Evolutionary conservation across 2,329 filamentous ascomycete genomes (phyloP), one percentile per base, ranked within the genome.

Genomic region (Neonectria sp.): DNA sequence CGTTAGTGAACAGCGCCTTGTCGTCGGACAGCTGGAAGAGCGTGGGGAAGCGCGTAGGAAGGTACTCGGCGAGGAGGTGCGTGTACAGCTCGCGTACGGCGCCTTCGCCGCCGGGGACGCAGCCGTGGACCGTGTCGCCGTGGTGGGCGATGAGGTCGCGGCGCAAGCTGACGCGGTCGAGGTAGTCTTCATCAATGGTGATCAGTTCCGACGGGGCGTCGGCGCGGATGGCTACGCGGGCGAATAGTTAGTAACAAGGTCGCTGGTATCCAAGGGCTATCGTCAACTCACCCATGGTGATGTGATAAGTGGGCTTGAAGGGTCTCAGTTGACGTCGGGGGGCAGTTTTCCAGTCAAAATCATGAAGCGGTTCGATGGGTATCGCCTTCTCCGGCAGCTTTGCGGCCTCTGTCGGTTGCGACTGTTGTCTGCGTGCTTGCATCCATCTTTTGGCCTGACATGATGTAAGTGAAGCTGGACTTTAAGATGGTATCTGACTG

Each of bases 241-340:
- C 4, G 25, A 1, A 59, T 25, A 64, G 56, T 55, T 17, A 48
- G 49, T 9, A 21, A 51, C 5, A 6, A 5, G 6, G 3, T 37
- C 3, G 33, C 25, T 12, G n/a, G 29, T 2, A 3, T 53, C n/a
- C 21, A 12, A 21, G 25, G 3, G 40, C 8, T 5, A 24, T 31
- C 40, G 12, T 25, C 3, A 4, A 35, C 13, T 70, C 74, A 85
- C 86, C 86, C 86, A 89, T 88, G 0, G 85, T 87, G 65, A 88
- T 87, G 70, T 88, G 79, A 70, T 87, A 89, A 3, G 81, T 81
- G 0, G 85, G 82, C 74, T 87, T 88, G 74, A 86, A 88, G 0
- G 85, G 86, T 2, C 86, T 79, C 40, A 85, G 79, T 43, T 81
- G 78, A 3, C 73, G 67, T 0, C 85, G 84, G 9, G 79, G 75